Base-by-base conservation (phyloP, 768 basidiomycete species). In the Suillus decipiens region DNA sequence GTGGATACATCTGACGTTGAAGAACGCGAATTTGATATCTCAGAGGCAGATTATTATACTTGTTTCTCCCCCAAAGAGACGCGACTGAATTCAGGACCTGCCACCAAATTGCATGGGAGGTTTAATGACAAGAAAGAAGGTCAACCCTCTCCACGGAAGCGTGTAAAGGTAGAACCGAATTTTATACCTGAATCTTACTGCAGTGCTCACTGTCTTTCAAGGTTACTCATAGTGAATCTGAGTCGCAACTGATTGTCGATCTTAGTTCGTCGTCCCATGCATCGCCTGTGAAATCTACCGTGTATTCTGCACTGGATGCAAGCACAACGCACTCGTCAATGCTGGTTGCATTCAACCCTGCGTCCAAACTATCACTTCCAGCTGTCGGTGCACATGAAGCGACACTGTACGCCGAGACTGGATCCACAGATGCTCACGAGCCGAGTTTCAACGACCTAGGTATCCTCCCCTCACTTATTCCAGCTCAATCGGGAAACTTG, bases 1-100 rank as follows among this genome's bases (percentile, higher is more conserved):
- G 82, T 89, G 15, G 86, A 86, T 68, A 88, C 88, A 19, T 89
- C 87, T 5, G 88, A 89, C 66, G 73, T 77, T 54, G 88, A 88
- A 67, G 88, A 89, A 66, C 78, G 79, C 45, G 84, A 84, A 67
- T 64, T 82, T n/a, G 50, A 62, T 15, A 59, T 64, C 65, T 61
- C 68, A 7, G 63, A 72, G 24, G 53, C 34, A n/a, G 57, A 65
- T 48, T 61, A 37, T 12, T 54, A 59, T 58, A 2, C 17, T 5
- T 19, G 31, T 48, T 50, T 43, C n/a, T 51, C 63, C 33, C 61
- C 60, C 17, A 12, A 39, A 31, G 50, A 60, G 24, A 43, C 5
- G 54, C 14, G 31, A 41, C 51, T 10, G n/a, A 31, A 56, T 61
- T 6, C 50, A 15, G 3, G 51, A 31, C 58, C n/a, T 51, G 10